Percentiles rank a stretch among this genome's conserved stretches.
phyloP scores from a whole-genome alignment of 2,329 filamentous ascomycete genomes.

The Ophiocordyceps australis region DNA sequence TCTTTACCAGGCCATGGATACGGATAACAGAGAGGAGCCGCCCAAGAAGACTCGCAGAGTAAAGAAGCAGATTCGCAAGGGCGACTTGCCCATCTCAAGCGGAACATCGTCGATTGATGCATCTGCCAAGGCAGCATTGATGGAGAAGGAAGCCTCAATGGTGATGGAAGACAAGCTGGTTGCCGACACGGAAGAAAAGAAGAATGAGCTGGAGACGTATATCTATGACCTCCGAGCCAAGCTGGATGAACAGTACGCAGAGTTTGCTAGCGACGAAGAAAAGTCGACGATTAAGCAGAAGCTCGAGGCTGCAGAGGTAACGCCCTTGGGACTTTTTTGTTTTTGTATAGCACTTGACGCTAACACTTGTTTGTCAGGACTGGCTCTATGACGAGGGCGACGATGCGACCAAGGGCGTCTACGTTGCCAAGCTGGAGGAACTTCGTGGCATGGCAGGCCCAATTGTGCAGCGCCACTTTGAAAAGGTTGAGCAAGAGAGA shows the following conservation, averaged over 20 bases:
- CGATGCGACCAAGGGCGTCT: constrained; percentile 83
- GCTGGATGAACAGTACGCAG: constrained; percentile 78
- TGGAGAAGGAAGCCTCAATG: constrained; percentile 80
- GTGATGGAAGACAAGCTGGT: constrained; percentile 97
- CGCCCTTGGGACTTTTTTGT: constrained; percentile 11
- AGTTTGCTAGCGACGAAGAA: constrained; percentile 82
- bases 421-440: constrained; percentile 90
- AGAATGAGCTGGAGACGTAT: constrained; percentile 96
- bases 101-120: constrained; percentile 68
- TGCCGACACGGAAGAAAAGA: constrained; percentile 95
- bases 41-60: constrained; percentile 89
- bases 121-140: constrained; percentile 42
- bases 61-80: constrained; percentile 98
- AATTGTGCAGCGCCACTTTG: constrained; percentile 85
- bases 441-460: constrained; percentile 81
- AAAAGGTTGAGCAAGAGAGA: constrained; percentile 80
- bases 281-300: constrained; percentile 73
- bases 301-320: constrained; percentile 73
- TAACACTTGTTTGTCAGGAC: constrained; percentile 42
- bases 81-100: constrained; percentile 73
- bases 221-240: constrained; percentile 96
- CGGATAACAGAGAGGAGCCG: constrained; percentile 49
- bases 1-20: constrained; percentile 58
- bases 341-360: neutral
- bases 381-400: constrained; percentile 98